These are phyloP conservation scores for Rhizophora apiculata DNA, from an alignment of 345 rosid species.

Conservation along the genomic window DNA sequence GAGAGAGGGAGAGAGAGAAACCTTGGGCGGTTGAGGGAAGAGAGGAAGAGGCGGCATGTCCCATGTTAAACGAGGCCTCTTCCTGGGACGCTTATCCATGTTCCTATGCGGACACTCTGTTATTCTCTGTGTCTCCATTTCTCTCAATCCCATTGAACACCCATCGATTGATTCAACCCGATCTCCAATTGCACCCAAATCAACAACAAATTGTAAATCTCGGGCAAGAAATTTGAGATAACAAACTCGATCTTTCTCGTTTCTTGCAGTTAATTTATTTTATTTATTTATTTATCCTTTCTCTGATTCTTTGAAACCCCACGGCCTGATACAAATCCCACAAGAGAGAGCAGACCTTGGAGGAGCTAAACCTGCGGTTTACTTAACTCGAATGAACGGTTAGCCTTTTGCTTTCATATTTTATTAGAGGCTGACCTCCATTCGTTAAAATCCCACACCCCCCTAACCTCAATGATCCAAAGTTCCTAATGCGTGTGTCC, in stretches of 20 bases:
- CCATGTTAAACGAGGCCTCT: conserved; percentile 71
- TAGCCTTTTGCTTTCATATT: background rate
- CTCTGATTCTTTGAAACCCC: background rate
- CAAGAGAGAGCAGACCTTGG: background rate
- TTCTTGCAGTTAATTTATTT: too few species aligned
- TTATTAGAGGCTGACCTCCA: background rate
- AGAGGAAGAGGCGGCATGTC: conserved; percentile 49
- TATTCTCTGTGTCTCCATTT: conserved; percentile 64
- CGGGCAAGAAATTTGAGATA: background rate
- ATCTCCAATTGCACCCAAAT: background rate
- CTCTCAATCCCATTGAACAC: background rate
- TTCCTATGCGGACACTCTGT: conserved; percentile 53
- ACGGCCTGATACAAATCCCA: background rate
- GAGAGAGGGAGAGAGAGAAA: conserved; percentile 7
- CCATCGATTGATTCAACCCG: background rate
- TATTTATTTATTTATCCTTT: background rate
- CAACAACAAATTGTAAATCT: background rate
- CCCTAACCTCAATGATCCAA: too few species aligned
- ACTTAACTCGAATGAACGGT: background rate
- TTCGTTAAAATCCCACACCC: background rate
- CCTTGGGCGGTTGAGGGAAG: conserved; percentile 45
- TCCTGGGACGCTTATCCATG: conserved; percentile 70
- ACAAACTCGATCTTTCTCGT: too few species aligned
- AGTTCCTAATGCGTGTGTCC: too few species aligned
- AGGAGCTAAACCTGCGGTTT: background rate